Base-by-base conservation (phyloP, 2,329 filamentous ascomycete species). In the Aspergillus spinulosporus region DNA sequence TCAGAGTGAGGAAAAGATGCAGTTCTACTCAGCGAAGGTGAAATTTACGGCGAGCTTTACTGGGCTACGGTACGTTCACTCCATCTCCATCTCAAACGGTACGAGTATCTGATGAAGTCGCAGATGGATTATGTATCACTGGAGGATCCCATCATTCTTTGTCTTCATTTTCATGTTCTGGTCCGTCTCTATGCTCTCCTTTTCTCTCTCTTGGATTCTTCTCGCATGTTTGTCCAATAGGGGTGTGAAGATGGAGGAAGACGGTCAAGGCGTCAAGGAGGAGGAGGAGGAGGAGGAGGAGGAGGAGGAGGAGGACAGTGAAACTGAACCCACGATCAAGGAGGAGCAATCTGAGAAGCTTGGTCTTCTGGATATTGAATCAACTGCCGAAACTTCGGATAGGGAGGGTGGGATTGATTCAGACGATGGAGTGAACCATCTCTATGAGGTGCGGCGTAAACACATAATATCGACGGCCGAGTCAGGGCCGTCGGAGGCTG, bases 71-170 rank as follows among this genome's bases (percentile, higher is more conserved):
- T 83, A 75, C 63, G 57, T 31, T 49, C 21, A 21, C 21, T 46
- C 12, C 28, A 53, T 31, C 11, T 40, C 39, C 5, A 11, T 47
- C 21, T 47, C 26, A 40, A 43, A n/a, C 8, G n/a, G 37, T 32
- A 15, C 28, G 12, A 15, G 12, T 32, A 34, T 49, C 67, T 70
- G 56, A 72, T 50, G 31, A 11, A 15, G 36, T 52, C n/a, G 50
- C 57, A 80, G 88, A 48, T 94, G 89, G 85, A 66, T 92, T 54
- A 96, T 99, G 89, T 94, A 94, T 66, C 86, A 90, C 59, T 88
- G 93, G 75, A 85, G 88, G 9, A 67, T 94, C 36, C 71, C 85
- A 1, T 86, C 86, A 4, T 92, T 91, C 57, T 51, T 88, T 0
- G 66, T 87, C 0, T 88, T 92, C 65, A 89, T 87, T 0, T 72